Conservation (phyloP, 495 filamentous ascomycete genomes). For the Cercophora sp. region DNA sequence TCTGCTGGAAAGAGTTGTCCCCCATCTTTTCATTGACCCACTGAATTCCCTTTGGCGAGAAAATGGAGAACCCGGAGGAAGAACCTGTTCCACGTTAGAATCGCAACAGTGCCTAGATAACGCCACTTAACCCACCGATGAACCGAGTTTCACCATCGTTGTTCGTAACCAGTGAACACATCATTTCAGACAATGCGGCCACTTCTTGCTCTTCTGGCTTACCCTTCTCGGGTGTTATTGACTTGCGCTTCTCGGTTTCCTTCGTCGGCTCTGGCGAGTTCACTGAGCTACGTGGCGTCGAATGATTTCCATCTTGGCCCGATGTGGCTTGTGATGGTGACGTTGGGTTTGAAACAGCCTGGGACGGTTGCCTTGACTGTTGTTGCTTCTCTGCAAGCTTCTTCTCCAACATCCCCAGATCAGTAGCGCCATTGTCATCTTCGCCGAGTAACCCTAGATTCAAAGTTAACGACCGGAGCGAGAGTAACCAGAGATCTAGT, state of each 20-base stretch:
- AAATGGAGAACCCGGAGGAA: slow-evolving; percentile 94
- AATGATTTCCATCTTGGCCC: slow-evolving; percentile 44
- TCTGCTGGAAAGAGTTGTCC: slow-evolving; percentile 88
- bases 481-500: background rate
- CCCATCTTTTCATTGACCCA: slow-evolving; percentile 99
- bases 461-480: background rate
- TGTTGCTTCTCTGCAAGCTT: slow-evolving; percentile 64
- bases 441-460: slow-evolving; percentile 64
- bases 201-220: slow-evolving; percentile 71
- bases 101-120: background rate
- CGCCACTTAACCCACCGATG: slow-evolving; percentile 81
- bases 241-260: slow-evolving; percentile 41
- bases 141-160: slow-evolving; percentile 94
- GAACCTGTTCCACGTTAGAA: slow-evolving; percentile 57
- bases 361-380: slow-evolving; percentile 41
- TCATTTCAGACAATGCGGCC: slow-evolving; percentile 92
- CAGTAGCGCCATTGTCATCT: slow-evolving; percentile 81
- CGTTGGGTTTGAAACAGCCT: slow-evolving; percentile 41
- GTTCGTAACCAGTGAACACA: slow-evolving; percentile 98
- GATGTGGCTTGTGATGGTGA: slow-evolving; percentile 44
- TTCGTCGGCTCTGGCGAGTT: slow-evolving; percentile 58
- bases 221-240: slow-evolving; percentile 29
- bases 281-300: slow-evolving; percentile 56
- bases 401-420: slow-evolving; percentile 83
- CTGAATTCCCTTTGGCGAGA: slow-evolving; percentile 91